Evolutionary conservation across 129 eudicot species (phyloP), one percentile per base, ranked within the genome.

Genomic region (Ambrosia artemisiifolia): DNA sequence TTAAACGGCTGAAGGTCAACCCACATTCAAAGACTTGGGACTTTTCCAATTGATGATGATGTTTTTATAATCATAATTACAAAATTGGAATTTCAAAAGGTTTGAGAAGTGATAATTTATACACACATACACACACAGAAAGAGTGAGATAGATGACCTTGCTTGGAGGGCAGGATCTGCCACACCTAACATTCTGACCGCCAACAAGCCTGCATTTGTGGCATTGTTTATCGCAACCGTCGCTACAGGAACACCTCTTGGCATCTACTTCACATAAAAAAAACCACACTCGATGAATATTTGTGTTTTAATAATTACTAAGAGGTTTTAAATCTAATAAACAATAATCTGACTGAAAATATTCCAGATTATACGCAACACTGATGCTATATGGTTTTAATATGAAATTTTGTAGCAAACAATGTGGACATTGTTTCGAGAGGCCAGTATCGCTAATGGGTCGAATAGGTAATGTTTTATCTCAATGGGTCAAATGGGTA

Each of bases 181-280:
- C 43, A 82, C 81, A 40, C 99, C 99, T 63, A 94, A 76, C 84
- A 94, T 79, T 73, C 97, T 78, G 56, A 94, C 84, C 18, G 99
- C 99, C 65, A 94, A 76, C 55, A 90, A 75, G 53, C 86, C 99
- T 2, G 99, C 99, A 81, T 94, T 94, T 35, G 96, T 94, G 28
- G 99, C 99, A 75, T 94, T 94, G 77, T 94, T 94, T 81, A 94
- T 94, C 16, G 96, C 93, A 77, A 94, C 99, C 11, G 97, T 86
- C 11, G 97, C 99, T 66, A 94, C 99, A 48, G 97, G 99, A 56
- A 94, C 97, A 54, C 99, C 99, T 73, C 99, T 90, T 7, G 99
- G 99, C 99, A 94, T 90, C 99, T 94, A 75, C 79, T 71, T 63
- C 8, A 57, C 57, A 61, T 16, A 67, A 55, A 20, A 75, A 64